A percentile compares a stretch with the other conserved stretches of the same genome.
phyloP scores from a whole-genome alignment of 208 protist species.

The Phytomonas francai region DNA sequence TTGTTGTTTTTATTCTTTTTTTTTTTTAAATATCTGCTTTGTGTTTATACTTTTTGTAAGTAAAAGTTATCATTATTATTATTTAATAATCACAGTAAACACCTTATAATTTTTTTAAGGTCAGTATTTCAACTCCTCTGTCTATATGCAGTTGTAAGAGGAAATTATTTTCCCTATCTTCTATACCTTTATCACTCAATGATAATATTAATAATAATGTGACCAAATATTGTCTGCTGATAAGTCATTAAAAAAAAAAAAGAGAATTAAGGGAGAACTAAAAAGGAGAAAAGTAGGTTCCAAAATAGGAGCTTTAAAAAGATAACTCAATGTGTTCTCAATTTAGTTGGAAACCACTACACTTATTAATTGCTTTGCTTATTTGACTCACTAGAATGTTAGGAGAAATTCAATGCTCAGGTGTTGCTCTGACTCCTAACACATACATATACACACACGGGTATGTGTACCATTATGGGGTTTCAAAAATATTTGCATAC shows the following conservation, averaged over 20 bases:
- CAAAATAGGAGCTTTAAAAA: neutral
- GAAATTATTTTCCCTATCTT: neutral
- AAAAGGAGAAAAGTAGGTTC: neutral
- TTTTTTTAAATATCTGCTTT: constrained; percentile 3
- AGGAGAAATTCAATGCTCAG: neutral
- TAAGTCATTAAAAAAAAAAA: neutral
- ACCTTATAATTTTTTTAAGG: neutral
- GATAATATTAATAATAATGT: neutral
- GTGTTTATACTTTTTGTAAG: constrained; percentile 5
- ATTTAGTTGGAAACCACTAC: neutral
- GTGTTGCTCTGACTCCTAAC: neutral
- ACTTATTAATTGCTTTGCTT: neutral
- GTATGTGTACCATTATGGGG: neutral
- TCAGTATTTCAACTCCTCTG: neutral
- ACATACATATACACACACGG: neutral
- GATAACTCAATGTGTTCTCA: neutral
- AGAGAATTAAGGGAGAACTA: neutral
- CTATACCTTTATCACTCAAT: neutral
- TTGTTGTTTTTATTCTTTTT: neutral
- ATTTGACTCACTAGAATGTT: neutral
- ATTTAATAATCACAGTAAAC: neutral
- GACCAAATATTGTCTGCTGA: neutral
- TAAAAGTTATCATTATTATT: neutral
- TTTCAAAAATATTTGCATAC: neutral
- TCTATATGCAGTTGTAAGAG: neutral